These are phyloP conservation scores for Naganishia vaughanmartiniae DNA, from an alignment of 768 basidiomycete genomes.

Conservation along the genomic window DNA sequence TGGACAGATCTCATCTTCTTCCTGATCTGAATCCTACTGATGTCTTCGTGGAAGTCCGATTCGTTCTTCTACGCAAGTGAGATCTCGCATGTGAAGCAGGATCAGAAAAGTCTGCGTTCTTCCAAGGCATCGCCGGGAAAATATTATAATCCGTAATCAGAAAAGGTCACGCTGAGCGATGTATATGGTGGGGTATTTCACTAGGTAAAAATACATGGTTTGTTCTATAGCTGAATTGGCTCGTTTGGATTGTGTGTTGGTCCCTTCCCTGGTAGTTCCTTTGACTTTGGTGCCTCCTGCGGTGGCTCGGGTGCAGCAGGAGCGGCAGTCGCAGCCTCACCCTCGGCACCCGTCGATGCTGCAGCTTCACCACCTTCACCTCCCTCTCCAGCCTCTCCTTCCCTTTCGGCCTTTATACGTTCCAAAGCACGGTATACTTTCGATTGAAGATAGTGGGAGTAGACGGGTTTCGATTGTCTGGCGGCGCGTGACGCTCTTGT, in stretches of 20 bases:
- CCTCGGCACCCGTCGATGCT: neutral
- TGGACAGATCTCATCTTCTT: too few species aligned
- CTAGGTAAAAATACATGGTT: neutral
- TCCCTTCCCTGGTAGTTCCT: constrained; percentile 10
- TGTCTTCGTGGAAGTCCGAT: too few species aligned
- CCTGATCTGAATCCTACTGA: too few species aligned
- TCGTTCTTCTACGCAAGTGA: too few species aligned
- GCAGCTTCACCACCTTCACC: constrained; percentile 22
- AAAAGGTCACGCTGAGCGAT: neutral
- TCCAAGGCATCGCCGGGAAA: too few species aligned
- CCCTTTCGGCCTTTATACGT: constrained; percentile 83
- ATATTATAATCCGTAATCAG: too few species aligned
- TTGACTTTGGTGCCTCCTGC: constrained; percentile 8
- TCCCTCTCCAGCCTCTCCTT: constrained; percentile 36
- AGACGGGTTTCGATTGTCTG: constrained; percentile 37
- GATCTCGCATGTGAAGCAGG: too few species aligned
- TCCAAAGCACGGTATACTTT: constrained; percentile 94
- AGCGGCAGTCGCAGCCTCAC: neutral
- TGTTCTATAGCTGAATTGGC: constrained; percentile 15
- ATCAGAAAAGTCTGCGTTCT: too few species aligned
- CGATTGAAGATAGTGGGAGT: constrained; percentile 92
- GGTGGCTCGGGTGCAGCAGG: constrained; percentile 9
- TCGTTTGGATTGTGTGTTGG: constrained; percentile 21
- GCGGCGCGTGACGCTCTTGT: constrained; percentile 29
- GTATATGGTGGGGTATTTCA: constrained; percentile 5